Conservation (phyloP, 805 yeast species). For the Pichia exigua region DNA sequence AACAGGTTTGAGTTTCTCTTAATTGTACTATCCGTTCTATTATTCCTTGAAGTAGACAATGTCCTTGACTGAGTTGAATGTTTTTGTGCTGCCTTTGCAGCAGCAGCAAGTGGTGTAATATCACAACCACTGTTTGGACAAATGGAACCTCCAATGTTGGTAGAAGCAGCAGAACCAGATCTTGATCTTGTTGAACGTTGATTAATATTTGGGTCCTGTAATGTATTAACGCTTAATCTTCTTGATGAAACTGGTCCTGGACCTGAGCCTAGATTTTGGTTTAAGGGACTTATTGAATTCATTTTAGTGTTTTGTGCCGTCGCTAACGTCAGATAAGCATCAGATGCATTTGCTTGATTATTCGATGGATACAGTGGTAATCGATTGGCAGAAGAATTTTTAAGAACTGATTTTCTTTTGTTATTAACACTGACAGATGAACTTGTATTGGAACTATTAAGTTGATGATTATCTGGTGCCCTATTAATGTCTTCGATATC, state of each 20-base stretch:
- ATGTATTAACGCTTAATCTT: background rate
- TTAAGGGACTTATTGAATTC: conserved; percentile 49
- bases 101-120: conserved; percentile 21
- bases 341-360: conserved; percentile 35
- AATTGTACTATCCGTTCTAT: background rate
- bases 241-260: conserved; percentile 19
- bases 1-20: background rate
- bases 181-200: conserved; percentile 1
- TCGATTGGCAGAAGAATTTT: conserved; percentile 21
- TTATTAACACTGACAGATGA: background rate
- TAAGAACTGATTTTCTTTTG: conserved; percentile 43
- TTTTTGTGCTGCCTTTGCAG: conserved; percentile 25
- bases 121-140: background rate
- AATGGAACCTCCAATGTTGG: background rate
- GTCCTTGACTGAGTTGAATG: conserved; percentile 12
- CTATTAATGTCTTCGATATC: background rate
- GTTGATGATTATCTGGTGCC: background rate
- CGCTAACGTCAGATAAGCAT: conserved; percentile 58
- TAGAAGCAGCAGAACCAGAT: conserved; percentile 5
- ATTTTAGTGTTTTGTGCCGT: conserved; percentile 75
- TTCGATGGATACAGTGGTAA: conserved; percentile 13
- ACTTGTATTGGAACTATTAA: background rate
- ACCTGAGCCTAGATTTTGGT: conserved; percentile 18
- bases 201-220: background rate
- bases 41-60: background rate